Percentiles rank a stretch among this genome's conserved stretches.
phyloP scores from a whole-genome alignment of 1,284 basidiomycete species.

The Athelia psychrophila region DNA sequence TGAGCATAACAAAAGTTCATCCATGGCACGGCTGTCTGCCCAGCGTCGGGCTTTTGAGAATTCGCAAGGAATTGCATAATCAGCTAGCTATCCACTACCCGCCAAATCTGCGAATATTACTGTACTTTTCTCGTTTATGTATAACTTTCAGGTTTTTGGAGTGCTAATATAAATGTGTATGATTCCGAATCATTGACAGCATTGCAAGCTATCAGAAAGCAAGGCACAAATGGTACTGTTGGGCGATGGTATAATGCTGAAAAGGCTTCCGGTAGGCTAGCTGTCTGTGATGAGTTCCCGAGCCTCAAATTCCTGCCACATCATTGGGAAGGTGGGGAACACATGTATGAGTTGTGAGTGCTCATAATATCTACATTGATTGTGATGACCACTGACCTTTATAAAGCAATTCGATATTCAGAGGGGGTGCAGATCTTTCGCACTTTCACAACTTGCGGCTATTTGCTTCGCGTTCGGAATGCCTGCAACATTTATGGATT shows the following conservation, averaged over 20 bases:
- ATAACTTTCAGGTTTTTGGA: no score
- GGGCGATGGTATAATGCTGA: background rate
- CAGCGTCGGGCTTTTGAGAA: background rate
- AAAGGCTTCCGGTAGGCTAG: background rate
- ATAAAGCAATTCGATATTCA: background rate
- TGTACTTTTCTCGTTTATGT: background rate
- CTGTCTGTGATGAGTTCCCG: no score
- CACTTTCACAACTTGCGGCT: background rate
- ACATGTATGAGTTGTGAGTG: background rate
- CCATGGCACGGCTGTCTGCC: background rate
- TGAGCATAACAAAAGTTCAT: background rate
- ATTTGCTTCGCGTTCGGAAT: background rate
- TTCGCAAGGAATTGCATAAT: background rate
- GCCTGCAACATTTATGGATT: background rate
- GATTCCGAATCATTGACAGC: no score
- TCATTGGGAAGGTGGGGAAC: no score
- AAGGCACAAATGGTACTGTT: no score
- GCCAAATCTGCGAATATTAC: background rate
- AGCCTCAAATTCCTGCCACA: no score
- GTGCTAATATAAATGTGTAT: no score
- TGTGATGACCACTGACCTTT: background rate
- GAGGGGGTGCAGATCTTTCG: background rate
- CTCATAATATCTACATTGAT: background rate
- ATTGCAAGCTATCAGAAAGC: no score
- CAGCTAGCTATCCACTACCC: background rate